Evolutionary conservation across 169 alveolate genomes (phyloP).

Genomic region (Cryptosporidium xiaoi): DNA sequence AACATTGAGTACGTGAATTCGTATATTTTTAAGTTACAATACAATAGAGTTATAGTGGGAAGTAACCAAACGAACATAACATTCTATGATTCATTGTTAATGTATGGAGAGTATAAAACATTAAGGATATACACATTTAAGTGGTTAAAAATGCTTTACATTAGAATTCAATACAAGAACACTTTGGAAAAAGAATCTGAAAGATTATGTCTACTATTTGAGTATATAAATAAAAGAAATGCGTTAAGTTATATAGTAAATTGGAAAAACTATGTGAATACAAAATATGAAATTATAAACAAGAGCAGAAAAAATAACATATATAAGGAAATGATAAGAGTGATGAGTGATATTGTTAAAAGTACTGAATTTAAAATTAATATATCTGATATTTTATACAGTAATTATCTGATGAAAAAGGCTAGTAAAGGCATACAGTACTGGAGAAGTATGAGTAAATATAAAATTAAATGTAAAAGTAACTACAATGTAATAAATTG

Average conservation of each 20-base stretch:
- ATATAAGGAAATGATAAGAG: neutral
- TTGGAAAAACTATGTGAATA: conserved; percentile 1
- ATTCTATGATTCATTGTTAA: neutral
- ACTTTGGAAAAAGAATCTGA: neutral
- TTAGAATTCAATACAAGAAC: neutral
- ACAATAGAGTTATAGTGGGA: conserved; percentile 10
- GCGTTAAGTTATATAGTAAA: neutral
- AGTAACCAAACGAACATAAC: conserved; percentile 5
- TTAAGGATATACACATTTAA: conserved; percentile 1
- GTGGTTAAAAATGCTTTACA: conserved; percentile 14
- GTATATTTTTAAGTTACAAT: conserved; percentile 18
- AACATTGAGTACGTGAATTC: conserved; percentile 23
- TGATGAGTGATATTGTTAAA: neutral
- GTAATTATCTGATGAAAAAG: conserved; percentile 1
- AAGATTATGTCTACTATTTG: neutral
- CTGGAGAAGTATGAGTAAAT: neutral
- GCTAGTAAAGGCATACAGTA: neutral
- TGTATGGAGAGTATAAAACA: neutral
- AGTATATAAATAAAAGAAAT: neutral
- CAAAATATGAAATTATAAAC: neutral
- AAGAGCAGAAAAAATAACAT: neutral
- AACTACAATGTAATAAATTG: neutral
- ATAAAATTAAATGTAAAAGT: neutral
- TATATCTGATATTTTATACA: conserved; percentile 19
- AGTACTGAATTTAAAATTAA: conserved; percentile 23